Conservation (phyloP, 768 basidiomycete species). For the Leccinum pellstonianum region DNA sequence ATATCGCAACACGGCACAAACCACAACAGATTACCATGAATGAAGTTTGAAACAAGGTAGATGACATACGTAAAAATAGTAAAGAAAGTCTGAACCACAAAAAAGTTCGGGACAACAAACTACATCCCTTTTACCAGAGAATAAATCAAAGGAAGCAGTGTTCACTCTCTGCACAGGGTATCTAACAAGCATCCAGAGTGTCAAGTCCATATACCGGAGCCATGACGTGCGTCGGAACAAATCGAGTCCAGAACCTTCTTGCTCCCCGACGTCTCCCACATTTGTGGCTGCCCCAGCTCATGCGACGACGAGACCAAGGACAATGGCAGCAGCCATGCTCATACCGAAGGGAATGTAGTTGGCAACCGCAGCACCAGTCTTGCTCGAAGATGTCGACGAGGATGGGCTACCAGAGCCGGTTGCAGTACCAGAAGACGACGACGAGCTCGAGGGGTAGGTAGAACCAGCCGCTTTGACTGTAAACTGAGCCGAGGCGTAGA, state of each 20-base stretch:
- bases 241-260: neutral
- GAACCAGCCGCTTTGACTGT: conserved; percentile 59
- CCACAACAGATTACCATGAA: conserved; percentile 2
- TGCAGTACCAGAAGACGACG: conserved; percentile 25
- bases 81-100: neutral
- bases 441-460: conserved; percentile 44
- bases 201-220: conserved; percentile 1
- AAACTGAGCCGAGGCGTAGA: conserved; percentile 60
- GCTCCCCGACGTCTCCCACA: neutral
- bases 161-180: conserved; percentile 19
- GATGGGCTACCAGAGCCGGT: conserved; percentile 19
- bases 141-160: neutral
- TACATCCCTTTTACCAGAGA: neutral
- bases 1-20: conserved; percentile 3
- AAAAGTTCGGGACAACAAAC: neutral
- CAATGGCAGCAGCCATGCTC: conserved; percentile 30
- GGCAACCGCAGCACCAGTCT: conserved; percentile 10
- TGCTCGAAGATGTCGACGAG: conserved; percentile 18
- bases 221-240: neutral
- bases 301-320: conserved; percentile 29
- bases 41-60: neutral
- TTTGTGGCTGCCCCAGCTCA: conserved; percentile 9
- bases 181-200: conserved; percentile 9
- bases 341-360: conserved; percentile 30
- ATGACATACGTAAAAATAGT: neutral